Evolutionary conservation across 164 flowering plant genomes (phyloP), one percentile per base, ranked within the genome.

Genomic region (Aristolochia californica): DNA sequence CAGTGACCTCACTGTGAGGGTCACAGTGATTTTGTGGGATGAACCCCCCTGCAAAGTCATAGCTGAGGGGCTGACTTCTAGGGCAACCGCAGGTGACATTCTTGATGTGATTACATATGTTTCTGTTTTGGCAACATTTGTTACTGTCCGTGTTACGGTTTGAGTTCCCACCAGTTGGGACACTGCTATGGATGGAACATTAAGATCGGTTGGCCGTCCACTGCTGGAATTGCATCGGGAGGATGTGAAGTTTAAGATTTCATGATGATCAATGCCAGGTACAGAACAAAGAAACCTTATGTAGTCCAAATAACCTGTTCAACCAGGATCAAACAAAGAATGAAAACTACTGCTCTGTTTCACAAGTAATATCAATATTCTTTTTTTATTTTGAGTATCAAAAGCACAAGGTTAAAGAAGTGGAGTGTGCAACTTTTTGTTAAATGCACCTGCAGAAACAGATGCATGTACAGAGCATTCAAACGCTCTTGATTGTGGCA

Each of bases 241-340:
- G 66, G 62, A 66, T 5, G 96, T 88, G 81, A 70, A 78, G 62
- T 87, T 82, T 49, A 30, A 69, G 28, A 93, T 77, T 71, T 87
- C 96, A 16, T 74, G 73, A 17, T 68, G 75, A 64, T 87, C 82
- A 43, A 93, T 79, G 12, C 97, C 99, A 11, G 97, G 91, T 8
- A 83, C 81, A 1, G 99, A 77, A 74, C 99, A 89, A 61, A 93
- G 64, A 79, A 93, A 93, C 0, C 84, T 86, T 62, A 87, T 26
- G 68, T 93, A 87, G 67, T 93, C 99, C 44, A 70, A 63, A 24
- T 80, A 87, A 54, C 91, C 99, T 93, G 55, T 54, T 44, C 45
- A 63, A 59, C 43, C 18, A n/a, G 17, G 23, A 59, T 23, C 15
- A 45, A 45, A 21, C 4, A 45, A 22, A 15, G 4, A 2, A 12